phyloP scores from a whole-genome alignment of 2,329 filamentous ascomycete species.

The Leptographium galeiforme region DNA sequence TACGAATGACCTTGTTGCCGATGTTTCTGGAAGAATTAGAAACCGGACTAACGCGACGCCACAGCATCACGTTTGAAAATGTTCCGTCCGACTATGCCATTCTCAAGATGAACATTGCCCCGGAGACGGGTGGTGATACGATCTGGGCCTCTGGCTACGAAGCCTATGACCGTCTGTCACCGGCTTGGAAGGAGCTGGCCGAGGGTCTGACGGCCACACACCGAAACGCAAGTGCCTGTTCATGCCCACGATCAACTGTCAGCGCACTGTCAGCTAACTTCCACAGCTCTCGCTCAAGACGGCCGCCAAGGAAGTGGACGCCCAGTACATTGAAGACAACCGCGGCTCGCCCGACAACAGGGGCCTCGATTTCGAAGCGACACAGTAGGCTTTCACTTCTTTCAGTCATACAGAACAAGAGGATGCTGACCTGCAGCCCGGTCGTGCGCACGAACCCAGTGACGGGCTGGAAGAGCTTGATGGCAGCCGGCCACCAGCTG shows the following conservation, averaged over 20 bases:
- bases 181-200: conserved; percentile 31
- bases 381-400: conserved; percentile 21
- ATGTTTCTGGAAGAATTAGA: background rate
- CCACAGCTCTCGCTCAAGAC: background rate
- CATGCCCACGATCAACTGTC: background rate
- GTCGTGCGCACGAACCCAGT: conserved; percentile 49
- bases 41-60: too few species aligned
- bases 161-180: conserved; percentile 32
- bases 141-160: conserved; percentile 29
- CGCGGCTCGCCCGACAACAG: conserved; percentile 41
- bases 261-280: too few species aligned
- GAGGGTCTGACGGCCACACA: conserved; percentile 27
- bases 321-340: conserved; percentile 29
- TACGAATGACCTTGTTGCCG: background rate
- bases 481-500: conserved; percentile 20
- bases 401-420: too few species aligned
- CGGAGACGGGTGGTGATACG: conserved; percentile 25
- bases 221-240: background rate
- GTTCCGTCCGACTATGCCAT: background rate
- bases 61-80: background rate
- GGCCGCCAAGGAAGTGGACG: conserved; percentile 13
- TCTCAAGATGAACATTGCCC: background rate
- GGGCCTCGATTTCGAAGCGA: conserved; percentile 32
- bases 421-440: conserved; percentile 18
- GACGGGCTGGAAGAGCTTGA: conserved; percentile 48